phyloP scores from a whole-genome alignment of 192 early-diverging fungal species.

The Backusella tuberculispora region DNA sequence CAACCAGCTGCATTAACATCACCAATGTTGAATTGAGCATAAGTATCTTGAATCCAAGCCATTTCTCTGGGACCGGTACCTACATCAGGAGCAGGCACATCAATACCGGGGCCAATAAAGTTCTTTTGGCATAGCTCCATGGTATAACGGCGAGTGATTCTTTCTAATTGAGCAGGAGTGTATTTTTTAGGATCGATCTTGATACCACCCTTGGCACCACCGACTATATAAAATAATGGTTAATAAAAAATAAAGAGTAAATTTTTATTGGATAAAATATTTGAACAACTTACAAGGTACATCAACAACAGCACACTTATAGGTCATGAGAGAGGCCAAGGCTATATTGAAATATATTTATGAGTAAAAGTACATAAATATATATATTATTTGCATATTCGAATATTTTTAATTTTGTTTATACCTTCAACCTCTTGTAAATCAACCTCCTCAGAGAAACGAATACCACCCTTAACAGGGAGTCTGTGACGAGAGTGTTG shows the following conservation, averaged over 20 bases:
- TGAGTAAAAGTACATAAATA: neutral
- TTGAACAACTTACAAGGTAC: constrained; percentile 70
- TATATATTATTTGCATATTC: neutral
- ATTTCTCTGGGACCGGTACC: constrained; percentile 82
- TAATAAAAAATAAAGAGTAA: neutral
- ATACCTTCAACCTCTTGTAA: constrained; percentile 75
- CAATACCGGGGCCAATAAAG: constrained; percentile 80
- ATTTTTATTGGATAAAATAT: neutral
- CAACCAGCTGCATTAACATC: constrained; percentile 83
- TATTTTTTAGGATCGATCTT: constrained; percentile 81
- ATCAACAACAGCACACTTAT: constrained; percentile 85
- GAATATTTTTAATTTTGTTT: neutral
- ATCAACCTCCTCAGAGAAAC: constrained; percentile 78
- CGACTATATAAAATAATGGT: constrained; percentile 31
- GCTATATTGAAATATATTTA: constrained; percentile 42
- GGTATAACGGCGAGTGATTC: constrained; percentile 82
- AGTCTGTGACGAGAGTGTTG: constrained; percentile 84
- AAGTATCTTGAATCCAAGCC: constrained; percentile 89
- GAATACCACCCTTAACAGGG: constrained; percentile 84
- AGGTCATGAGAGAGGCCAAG: constrained; percentile 83
- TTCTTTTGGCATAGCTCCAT: constrained; percentile 86
- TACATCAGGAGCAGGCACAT: constrained; percentile 85
- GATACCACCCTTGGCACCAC: constrained; percentile 83
- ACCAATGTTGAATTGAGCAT: constrained; percentile 78
- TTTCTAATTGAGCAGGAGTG: constrained; percentile 71